Evolutionary conservation across 2,329 filamentous ascomycete genomes (phyloP).

Genomic region (Alternaria gansuensis): DNA sequence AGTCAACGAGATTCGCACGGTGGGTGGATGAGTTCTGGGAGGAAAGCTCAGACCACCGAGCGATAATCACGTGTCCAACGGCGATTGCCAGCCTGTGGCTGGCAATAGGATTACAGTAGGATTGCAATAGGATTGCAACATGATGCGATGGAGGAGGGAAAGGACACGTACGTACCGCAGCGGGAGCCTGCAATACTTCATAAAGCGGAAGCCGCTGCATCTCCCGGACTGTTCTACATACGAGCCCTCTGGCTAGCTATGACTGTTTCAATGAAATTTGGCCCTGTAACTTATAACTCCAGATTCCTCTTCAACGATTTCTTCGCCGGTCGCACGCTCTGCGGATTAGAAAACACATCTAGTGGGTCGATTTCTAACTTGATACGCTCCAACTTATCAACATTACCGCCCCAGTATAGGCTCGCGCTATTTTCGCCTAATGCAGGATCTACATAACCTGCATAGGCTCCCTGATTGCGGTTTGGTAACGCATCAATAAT

Average conservation of each 20-base stretch:
- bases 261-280: neutral
- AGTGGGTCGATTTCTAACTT: slow-evolving; percentile 54
- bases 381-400: slow-evolving; percentile 48
- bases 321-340: slow-evolving; percentile 43
- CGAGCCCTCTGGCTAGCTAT: neutral
- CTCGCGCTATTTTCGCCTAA: slow-evolving; percentile 56
- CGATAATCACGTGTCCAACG: too few species aligned
- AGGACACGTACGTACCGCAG: too few species aligned
- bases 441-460: slow-evolving; percentile 62
- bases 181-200: too few species aligned
- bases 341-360: slow-evolving; percentile 50
- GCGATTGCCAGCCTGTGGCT: too few species aligned
- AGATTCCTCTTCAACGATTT: slow-evolving; percentile 3
- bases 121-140: too few species aligned
- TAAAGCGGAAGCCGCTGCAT: too few species aligned
- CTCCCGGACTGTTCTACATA: too few species aligned
- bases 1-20: too few species aligned
- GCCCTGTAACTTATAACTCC: neutral
- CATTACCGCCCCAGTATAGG: slow-evolving; percentile 58
- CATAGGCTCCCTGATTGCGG: slow-evolving; percentile 58
- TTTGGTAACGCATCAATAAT: slow-evolving; percentile 44
- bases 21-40: too few species aligned
- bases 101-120: too few species aligned
- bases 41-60: too few species aligned
- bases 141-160: too few species aligned